Evolutionary conservation across 2,329 filamentous ascomycete species (phyloP).

Genomic region (Ciborinia camelliae): DNA sequence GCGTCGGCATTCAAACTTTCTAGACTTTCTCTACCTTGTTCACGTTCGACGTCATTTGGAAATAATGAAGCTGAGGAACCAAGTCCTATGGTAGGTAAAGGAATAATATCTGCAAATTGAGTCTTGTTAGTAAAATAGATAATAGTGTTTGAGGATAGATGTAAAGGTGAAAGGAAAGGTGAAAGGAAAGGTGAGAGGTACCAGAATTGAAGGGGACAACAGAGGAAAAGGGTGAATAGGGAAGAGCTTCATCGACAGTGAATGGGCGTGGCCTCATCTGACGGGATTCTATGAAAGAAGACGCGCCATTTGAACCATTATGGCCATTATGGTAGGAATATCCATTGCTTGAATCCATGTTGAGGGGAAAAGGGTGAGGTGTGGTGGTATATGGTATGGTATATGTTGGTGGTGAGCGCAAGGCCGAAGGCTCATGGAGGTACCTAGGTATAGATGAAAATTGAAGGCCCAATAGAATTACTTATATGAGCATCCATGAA

Average conservation of each 20-base stretch:
- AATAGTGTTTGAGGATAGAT: conserved; percentile 8
- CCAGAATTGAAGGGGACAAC: conserved; percentile 75
- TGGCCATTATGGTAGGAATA: conserved; percentile 11
- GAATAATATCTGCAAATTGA: conserved; percentile 56
- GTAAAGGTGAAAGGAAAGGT: not conserved
- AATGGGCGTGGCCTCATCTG: conserved; percentile 45
- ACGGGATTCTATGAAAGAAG: not conserved
- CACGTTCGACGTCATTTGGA: conserved; percentile 51
- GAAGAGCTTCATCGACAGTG: conserved; percentile 70
- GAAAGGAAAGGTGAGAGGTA: conserved; percentile 37
- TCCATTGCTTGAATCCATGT: conserved; percentile 15
- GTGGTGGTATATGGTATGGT: not conserved
- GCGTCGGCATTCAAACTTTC: conserved; percentile 71
- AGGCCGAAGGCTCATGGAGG: conserved; percentile 4
- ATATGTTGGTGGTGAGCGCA: too few species aligned
- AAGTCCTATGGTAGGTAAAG: conserved; percentile 58
- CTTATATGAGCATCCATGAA: conserved; percentile 2
- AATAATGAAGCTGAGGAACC: conserved; percentile 51
- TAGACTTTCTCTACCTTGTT: conserved; percentile 50
- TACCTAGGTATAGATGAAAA: not conserved
- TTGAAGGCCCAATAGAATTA: not conserved
- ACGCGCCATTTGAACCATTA: conserved; percentile 3
- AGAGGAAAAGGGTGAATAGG: conserved; percentile 79
- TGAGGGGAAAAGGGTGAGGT: not conserved
- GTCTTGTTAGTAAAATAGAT: conserved; percentile 23